Conservation (phyloP, 225 moss, liverwort and hornwort genomes). For the Straminergon stramineum region DNA sequence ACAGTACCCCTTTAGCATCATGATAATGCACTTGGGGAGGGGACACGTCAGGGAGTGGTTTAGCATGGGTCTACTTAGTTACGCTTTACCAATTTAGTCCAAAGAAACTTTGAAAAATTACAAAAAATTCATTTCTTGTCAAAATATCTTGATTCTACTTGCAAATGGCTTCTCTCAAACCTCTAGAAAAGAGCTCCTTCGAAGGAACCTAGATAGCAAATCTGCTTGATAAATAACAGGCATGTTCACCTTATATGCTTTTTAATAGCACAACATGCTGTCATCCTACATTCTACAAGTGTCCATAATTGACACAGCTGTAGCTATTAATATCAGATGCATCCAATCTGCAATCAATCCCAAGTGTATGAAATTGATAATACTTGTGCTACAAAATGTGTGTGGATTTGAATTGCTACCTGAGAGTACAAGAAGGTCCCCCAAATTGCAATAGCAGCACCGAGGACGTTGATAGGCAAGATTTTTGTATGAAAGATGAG, state of each 20-base stretch:
- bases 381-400: background rate
- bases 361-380: background rate
- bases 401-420: background rate
- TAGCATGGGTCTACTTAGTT: background rate
- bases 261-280: too few species aligned
- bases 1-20: background rate
- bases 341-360: background rate
- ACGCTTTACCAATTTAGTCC: too few species aligned
- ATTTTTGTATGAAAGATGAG: conserved; percentile 65
- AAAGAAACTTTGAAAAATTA: background rate
- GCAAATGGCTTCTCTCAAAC: background rate
- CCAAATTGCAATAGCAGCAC: conserved; percentile 60
- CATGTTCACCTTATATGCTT: background rate
- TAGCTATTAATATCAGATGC: rapidly evolving
- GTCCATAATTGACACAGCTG: background rate
- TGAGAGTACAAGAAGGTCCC: conserved; percentile 83
- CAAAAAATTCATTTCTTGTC: too few species aligned
- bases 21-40: background rate
- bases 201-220: background rate
- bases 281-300: background rate
- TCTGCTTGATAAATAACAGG: rapidly evolving
- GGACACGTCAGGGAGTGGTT: rapidly evolving
- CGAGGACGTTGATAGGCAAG: conserved; percentile 45
- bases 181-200: rapidly evolving
- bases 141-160: background rate